Evolutionary conservation across 2,329 filamentous ascomycete species (phyloP).

Genomic region (Verticillium nubilum): DNA sequence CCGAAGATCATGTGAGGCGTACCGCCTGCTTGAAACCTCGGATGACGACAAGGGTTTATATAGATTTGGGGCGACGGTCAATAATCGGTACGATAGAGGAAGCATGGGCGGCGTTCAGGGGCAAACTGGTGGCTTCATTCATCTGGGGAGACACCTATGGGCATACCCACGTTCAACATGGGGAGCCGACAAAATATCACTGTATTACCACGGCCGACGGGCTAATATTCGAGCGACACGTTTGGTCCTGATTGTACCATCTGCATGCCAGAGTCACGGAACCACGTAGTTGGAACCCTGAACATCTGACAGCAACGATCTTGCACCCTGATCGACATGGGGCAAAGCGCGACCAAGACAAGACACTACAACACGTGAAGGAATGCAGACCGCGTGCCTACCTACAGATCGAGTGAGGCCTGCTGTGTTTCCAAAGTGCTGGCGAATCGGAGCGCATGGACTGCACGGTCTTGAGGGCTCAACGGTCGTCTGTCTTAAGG

Average conservation of each 20-base stretch:
- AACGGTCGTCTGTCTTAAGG: too few relatives aligned
- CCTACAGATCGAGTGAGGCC: neutral
- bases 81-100: neutral
- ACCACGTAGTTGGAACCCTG: neutral
- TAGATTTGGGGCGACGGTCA: neutral
- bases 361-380: neutral
- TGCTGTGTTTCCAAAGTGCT: neutral
- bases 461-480: too few relatives aligned
- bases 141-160: neutral
- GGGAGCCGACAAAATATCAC: neutral
- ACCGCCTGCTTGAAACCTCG: neutral
- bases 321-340: neutral
- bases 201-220: neutral
- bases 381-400: neutral
- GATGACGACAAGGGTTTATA: neutral
- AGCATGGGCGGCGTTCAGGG: neutral
- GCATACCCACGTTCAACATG: neutral
- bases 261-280: neutral
- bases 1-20: conserved; percentile 7
- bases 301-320: neutral
- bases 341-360: neutral
- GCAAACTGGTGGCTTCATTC: neutral
- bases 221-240: neutral
- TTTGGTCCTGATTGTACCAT: too few relatives aligned
- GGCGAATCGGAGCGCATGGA: neutral